Evolutionary conservation across 148 eudicot genomes (phyloP).

Genomic region (Polygonum aviculare): DNA sequence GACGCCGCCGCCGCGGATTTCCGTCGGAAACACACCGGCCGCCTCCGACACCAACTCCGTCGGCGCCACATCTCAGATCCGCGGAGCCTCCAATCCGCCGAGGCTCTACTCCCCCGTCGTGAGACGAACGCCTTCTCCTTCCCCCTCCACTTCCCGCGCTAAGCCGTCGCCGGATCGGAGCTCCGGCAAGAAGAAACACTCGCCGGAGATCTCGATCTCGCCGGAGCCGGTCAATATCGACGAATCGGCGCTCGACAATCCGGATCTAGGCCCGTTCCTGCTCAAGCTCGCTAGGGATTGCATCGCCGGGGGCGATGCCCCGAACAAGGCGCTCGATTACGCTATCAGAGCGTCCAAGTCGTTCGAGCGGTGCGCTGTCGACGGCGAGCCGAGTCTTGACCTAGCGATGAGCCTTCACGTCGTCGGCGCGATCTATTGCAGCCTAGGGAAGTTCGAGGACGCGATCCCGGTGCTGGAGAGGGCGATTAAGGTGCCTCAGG

Average conservation of each 20-base stretch:
- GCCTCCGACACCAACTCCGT: constrained; percentile 37
- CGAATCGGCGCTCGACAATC: constrained; percentile 77
- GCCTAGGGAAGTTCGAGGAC: constrained; percentile 75
- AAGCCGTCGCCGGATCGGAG: constrained; percentile 82
- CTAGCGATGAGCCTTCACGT: constrained; percentile 88
- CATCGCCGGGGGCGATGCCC: constrained; percentile 83
- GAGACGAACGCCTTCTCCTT: constrained; percentile 61
- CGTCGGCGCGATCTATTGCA: constrained; percentile 91
- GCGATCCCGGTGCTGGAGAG: constrained; percentile 77
- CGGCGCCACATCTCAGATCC: constrained; percentile 51
- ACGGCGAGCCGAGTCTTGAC: constrained; percentile 72
- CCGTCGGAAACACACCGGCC: constrained; percentile 19
- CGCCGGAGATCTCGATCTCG: neutral
- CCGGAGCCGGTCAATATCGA: constrained; percentile 24
- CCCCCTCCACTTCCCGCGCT: constrained; percentile 76
- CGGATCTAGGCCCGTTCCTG: constrained; percentile 94
- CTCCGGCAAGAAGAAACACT: constrained; percentile 51
- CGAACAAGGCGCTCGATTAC: constrained; percentile 71
- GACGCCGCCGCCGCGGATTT: constrained; percentile 50
- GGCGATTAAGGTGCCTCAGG: constrained; percentile 69
- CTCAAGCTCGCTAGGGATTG: constrained; percentile 77
- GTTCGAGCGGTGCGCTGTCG: constrained; percentile 62
- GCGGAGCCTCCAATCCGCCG: constrained; percentile 20
- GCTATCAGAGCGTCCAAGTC: constrained; percentile 77
- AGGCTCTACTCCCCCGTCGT: constrained; percentile 37